These are phyloP conservation scores for Camellia sinensis DNA, from an alignment of 148 eudicot species.

Conservation along the genomic window DNA sequence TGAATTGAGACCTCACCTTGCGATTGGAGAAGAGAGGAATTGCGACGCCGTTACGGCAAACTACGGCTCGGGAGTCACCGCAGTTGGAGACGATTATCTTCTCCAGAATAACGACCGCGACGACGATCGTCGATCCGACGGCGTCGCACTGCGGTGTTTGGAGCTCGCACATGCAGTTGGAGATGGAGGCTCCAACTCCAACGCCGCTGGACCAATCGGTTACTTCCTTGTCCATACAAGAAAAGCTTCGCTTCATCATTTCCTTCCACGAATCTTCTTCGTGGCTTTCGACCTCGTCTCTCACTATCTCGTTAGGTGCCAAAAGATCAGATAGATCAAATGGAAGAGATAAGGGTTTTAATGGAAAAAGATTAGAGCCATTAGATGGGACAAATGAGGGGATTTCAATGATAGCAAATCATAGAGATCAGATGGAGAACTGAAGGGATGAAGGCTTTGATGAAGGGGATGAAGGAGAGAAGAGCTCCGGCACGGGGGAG, in stretches of 20 bases:
- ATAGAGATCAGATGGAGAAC: no score
- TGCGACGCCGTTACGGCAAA: conserved; percentile 58
- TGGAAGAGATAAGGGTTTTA: no score
- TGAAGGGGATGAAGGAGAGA: no score
- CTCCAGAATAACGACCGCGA: conserved; percentile 51
- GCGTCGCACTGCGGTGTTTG: conserved; percentile 59
- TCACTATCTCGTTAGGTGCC: conserved; percentile 36
- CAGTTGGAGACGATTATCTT: conserved; percentile 68
- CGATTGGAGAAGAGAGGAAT: conserved; percentile 69
- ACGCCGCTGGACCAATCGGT: conserved; percentile 17
- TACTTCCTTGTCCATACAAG: conserved; percentile 53
- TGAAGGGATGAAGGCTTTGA: no score
- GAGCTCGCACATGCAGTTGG: conserved; percentile 49
- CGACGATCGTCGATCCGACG: conserved; percentile 84
- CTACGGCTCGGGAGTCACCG: conserved; percentile 86
- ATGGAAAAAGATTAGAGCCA: no score
- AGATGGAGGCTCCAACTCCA: background rate
- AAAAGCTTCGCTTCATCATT: conserved; percentile 42
- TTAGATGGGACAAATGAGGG: no score
- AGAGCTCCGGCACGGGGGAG: no score
- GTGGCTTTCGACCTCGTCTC: conserved; percentile 40
- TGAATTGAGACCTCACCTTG: conserved; percentile 36
- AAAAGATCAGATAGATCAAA: no score
- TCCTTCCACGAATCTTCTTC: conserved; percentile 38
- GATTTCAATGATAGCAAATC: no score